Conservation (phyloP, 2,329 filamentous ascomycete genomes). For the Exophiala calicioides region DNA sequence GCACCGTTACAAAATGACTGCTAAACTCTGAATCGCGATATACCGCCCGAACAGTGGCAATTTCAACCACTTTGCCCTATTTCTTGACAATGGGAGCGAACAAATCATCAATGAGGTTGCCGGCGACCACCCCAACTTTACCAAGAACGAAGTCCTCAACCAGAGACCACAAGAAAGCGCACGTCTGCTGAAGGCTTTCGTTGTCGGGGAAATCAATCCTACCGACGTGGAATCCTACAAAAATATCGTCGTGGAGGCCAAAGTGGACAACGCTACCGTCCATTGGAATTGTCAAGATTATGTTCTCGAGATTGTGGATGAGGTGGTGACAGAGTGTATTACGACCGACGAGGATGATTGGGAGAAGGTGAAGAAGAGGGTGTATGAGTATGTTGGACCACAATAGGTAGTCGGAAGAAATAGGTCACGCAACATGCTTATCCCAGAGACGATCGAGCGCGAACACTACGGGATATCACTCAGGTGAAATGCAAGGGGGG, state of each 20-base stretch:
- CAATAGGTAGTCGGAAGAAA: neutral
- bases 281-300: slow-evolving; percentile 34
- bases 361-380: slow-evolving; percentile 18
- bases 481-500: too few relatives aligned
- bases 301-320: slow-evolving; percentile 30
- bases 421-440: neutral
- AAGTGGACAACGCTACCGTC: slow-evolving; percentile 30
- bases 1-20: too few relatives aligned
- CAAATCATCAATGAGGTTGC: slow-evolving; percentile 30
- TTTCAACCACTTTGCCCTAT: slow-evolving; percentile 31
- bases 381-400: slow-evolving; percentile 21
- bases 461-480: too few relatives aligned
- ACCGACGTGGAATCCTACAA: slow-evolving; percentile 17
- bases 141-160: slow-evolving; percentile 13
- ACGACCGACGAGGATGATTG: slow-evolving; percentile 29
- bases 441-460: slow-evolving; percentile 2
- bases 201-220: slow-evolving; percentile 15
- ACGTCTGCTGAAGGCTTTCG: slow-evolving; percentile 18
- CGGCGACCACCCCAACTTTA: slow-evolving; percentile 29
- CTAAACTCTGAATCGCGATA: slow-evolving; percentile 14
- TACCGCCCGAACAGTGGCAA: slow-evolving; percentile 30
- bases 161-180: slow-evolving; percentile 18
- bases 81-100: slow-evolving; percentile 24
- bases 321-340: slow-evolving; percentile 23
- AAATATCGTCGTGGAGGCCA: slow-evolving; percentile 12